Evolutionary conservation across 2,329 filamentous ascomycete genomes (phyloP), one percentile per base, ranked within the genome.

Genomic region (Nigrospora sphaerica): DNA sequence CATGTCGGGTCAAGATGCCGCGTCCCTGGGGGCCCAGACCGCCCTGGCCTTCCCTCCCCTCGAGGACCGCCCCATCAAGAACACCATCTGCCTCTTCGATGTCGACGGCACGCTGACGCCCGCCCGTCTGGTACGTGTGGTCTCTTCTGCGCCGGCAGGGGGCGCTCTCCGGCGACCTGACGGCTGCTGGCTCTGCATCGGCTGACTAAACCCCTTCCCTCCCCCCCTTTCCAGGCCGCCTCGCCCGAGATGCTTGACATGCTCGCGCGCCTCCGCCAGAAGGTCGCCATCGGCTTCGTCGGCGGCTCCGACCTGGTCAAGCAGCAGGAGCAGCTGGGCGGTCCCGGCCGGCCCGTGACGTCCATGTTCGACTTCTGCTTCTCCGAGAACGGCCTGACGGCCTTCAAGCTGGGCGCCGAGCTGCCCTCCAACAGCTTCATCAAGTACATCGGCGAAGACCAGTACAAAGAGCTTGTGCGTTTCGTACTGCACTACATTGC

Each of bases 331-430:
- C 92, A 97, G 73, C 80, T 97, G 51, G 90, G 90, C 64, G 77
- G 80, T 4, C 65, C 78, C 23, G 71, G 77, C 48, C 67, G 70
- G 28, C 77, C 85, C 56, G 92, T 97, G 51, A 90, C 83, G 44
- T 75, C 81, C 51, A 83, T 97, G 60, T 98, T 98, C 75, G 93
- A 98, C 75, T 98, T 88, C 73, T 93, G 86, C 80, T 98, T 98
- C 73, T 76, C 90, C 49, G 93, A 98, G 74, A 98, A 98, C 71
- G 93, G 93, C 12, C 81, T 98, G 56, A 95, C 87, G 2, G 93
- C 92, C 38, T 95, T 79, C 77, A 89, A 90, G 62, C 71, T 91
- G 61, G 93, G 92, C 59, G 69, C 83, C 64, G 76, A 79, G 46
- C 80, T 97, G 48, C 75, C 84, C 1, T 83, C 81, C 60, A 86